These are phyloP conservation scores for Lasiodiplodia sp. DNA, from an alignment of 2,329 filamentous ascomycete genomes.

Conservation along the genomic window DNA sequence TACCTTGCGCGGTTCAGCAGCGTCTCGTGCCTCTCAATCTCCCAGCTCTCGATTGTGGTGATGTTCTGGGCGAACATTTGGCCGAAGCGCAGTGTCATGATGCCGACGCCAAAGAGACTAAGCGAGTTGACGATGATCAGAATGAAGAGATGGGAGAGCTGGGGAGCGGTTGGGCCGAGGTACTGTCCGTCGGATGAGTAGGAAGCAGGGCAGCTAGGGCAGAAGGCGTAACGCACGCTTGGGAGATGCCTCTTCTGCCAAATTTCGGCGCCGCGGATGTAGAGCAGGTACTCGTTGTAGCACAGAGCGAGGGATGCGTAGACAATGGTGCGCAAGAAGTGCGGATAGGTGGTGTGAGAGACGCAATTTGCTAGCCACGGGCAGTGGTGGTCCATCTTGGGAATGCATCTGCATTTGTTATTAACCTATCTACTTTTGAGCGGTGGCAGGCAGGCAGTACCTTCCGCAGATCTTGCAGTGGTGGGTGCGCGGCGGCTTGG, in stretches of 20 bases:
- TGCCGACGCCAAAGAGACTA: conserved; percentile 66
- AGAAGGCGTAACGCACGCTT: conserved; percentile 56
- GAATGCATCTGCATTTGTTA: conserved; percentile 64
- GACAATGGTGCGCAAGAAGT: conserved; percentile 80
- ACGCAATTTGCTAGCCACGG: conserved; percentile 87
- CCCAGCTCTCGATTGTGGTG: conserved; percentile 85
- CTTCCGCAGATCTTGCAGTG: conserved; percentile 80
- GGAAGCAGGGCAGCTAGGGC: conserved; percentile 15
- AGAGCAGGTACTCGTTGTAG: conserved; percentile 69
- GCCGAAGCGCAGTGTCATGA: conserved; percentile 70
- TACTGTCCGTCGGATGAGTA: conserved; percentile 55
- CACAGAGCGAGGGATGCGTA: conserved; percentile 70
- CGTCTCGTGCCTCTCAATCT: conserved; percentile 57
- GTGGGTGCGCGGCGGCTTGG: conserved; percentile 79
- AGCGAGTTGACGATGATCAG: conserved; percentile 65
- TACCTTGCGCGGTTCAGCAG: conserved; percentile 53
- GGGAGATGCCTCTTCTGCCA: conserved; percentile 73
- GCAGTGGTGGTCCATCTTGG: conserved; percentile 87
- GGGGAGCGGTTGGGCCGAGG: conserved; percentile 68
- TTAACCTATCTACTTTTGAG: background rate
- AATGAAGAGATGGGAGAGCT: conserved; percentile 68
- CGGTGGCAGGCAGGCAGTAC: conserved; percentile 38
- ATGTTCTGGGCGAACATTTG: conserved; percentile 41
- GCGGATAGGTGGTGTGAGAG: conserved; percentile 80
- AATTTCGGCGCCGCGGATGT: conserved; percentile 63